phyloP scores from a whole-genome alignment of 257 asterid species.

The Oldenlandia corymbosa region DNA sequence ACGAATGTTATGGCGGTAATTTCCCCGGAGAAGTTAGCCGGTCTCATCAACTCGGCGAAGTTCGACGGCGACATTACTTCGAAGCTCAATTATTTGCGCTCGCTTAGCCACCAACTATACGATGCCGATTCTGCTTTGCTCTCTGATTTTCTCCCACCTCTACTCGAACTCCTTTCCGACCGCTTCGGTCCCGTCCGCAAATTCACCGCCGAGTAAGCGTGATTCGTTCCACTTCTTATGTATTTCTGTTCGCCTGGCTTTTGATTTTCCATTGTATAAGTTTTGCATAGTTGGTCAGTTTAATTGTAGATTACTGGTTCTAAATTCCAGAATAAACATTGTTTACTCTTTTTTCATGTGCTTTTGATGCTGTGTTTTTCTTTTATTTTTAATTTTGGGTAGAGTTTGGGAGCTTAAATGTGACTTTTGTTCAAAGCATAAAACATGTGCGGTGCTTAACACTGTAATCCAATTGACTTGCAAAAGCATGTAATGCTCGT shows the following conservation, averaged over 20 bases:
- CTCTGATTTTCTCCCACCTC: conserved; percentile 44
- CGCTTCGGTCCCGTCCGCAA: conserved; percentile 70
- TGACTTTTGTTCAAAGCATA: no score
- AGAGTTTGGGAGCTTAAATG: no score
- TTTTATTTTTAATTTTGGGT: no score
- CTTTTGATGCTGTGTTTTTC: no score
- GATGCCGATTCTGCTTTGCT: conserved; percentile 45
- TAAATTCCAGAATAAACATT: no score
- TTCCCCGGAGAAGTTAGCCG: conserved; percentile 46
- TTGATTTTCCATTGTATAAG: neutral
- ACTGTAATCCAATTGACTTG: no score
- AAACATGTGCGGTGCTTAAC: no score
- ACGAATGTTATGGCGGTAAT: conserved; percentile 47
- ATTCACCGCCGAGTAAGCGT: conserved; percentile 59
- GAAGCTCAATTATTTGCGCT: conserved; percentile 62
- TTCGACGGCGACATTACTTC: conserved; percentile 36
- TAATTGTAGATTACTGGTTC: no score
- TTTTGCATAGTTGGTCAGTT: neutral
- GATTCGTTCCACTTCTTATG: neutral
- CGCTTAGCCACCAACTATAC: conserved; percentile 50
- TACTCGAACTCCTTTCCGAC: conserved; percentile 64
- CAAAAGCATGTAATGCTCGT: no score
- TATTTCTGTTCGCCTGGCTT: neutral
- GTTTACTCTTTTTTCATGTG: no score
- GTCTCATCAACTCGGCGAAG: conserved; percentile 48